These are phyloP conservation scores for Rhizopogon vinicolor DNA, from an alignment of 768 basidiomycete genomes.

Conservation along the genomic window DNA sequence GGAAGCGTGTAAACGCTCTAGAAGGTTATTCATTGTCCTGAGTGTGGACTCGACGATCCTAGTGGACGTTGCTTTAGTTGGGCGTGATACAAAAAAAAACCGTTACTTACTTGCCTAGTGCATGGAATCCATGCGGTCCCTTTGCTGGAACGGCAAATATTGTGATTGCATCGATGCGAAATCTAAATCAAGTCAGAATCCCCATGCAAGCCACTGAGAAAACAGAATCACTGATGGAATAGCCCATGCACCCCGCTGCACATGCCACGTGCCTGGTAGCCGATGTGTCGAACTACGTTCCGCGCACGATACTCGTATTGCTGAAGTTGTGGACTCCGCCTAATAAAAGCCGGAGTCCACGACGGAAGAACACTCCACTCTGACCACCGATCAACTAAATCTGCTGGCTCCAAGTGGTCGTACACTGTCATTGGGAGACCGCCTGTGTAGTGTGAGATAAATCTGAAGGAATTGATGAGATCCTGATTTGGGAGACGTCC, in stretches of 20 bases:
- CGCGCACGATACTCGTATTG: conserved; percentile 54
- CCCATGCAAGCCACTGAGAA: not conserved
- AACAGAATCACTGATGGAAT: conserved; percentile 65
- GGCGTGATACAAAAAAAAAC: not conserved
- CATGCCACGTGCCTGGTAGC: conserved; percentile 72
- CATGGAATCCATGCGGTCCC: conserved; percentile 94
- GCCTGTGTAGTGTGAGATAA: conserved; percentile 68
- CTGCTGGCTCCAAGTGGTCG: conserved; percentile 59
- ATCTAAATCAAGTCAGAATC: conserved; percentile 40
- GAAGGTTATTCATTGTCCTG: conserved; percentile 87
- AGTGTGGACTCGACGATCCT: conserved; percentile 86
- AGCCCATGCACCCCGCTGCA: conserved; percentile 89
- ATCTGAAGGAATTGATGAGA: conserved; percentile 74
- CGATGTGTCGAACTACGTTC: conserved; percentile 66
- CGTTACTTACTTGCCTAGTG: conserved; percentile 72
- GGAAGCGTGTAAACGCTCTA: conserved; percentile 95
- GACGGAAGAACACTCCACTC: conserved; percentile 29
- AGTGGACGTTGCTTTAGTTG: not conserved
- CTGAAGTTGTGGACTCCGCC: conserved; percentile 38
- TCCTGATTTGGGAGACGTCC: conserved; percentile 97
- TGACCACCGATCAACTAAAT: conserved; percentile 27
- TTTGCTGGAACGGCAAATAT: conserved; percentile 81
- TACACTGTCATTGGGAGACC: conserved; percentile 80
- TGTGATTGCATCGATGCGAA: conserved; percentile 92
- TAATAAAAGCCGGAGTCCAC: conserved; percentile 45